These are phyloP conservation scores for Saururus chinensis DNA, from an alignment of 164 flowering plant species.

Conservation along the genomic window DNA sequence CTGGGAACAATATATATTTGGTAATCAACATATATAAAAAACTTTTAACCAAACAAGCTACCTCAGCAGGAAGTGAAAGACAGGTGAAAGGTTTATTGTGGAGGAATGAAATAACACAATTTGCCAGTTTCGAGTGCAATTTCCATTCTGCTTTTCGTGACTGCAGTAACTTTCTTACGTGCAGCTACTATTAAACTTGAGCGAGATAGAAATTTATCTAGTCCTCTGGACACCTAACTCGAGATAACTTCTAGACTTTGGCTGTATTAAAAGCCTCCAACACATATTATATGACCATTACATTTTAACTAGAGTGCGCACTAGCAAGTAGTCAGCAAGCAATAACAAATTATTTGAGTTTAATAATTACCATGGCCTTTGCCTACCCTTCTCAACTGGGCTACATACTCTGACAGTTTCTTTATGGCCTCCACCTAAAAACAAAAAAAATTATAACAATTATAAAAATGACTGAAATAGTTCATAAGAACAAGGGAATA, in stretches of 20 bases:
- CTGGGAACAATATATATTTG: too few relatives aligned
- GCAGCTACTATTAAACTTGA: neutral
- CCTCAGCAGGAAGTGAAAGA: neutral
- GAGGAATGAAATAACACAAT: too few relatives aligned
- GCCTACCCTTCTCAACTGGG: constrained; percentile 88
- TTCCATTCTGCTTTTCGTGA: neutral
- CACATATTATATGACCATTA: too few relatives aligned
- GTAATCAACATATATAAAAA: too few relatives aligned
- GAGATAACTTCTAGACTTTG: neutral
- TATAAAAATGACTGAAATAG: neutral
- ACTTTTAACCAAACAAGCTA: neutral
- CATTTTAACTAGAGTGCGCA: too few relatives aligned
- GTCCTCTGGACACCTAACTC: neutral
- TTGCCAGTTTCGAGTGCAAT: neutral
- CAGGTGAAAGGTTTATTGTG: neutral
- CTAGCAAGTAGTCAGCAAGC: neutral
- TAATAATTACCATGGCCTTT: constrained; percentile 75
- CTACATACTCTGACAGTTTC: constrained; percentile 80
- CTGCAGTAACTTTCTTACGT: neutral
- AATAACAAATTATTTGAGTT: neutral
- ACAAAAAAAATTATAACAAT: too few relatives aligned
- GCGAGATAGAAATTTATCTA: neutral
- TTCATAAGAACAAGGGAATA: neutral
- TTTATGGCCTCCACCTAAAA: constrained; percentile 76
- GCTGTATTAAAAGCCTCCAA: neutral